phyloP scores from a whole-genome alignment of 345 rosid genomes.

The Trapa incisa region DNA sequence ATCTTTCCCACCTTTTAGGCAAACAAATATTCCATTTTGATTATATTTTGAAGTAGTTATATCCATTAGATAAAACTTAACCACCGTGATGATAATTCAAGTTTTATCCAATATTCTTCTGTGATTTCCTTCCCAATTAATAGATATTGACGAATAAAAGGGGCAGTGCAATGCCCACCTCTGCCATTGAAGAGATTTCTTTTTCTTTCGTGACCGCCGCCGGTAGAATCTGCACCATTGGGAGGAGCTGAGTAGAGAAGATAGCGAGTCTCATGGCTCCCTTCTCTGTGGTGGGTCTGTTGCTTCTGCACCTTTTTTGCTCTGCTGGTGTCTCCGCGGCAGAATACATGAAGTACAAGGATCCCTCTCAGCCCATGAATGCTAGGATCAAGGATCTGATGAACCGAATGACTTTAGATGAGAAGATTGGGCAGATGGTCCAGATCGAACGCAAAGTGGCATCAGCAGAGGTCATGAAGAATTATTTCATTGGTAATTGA shows the following conservation, averaged over 20 bases:
- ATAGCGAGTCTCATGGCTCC: conserved; percentile 20
- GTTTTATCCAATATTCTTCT: too few relatives aligned
- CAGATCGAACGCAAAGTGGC: conserved; percentile 41
- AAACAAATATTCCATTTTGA: too few relatives aligned
- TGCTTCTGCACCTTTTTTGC: conserved; percentile 15
- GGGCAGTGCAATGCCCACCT: too few relatives aligned
- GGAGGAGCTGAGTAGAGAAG: background rate
- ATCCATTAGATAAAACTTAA: too few relatives aligned
- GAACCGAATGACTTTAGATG: conserved; percentile 27
- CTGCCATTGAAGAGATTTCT: background rate
- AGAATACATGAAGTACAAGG: conserved; percentile 30
- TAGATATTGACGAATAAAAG: too few relatives aligned
- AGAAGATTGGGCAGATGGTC: conserved; percentile 43
- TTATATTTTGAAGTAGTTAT: too few relatives aligned
- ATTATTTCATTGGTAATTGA: conserved; percentile 54
- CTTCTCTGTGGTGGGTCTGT: conserved; percentile 19
- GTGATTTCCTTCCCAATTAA: too few relatives aligned
- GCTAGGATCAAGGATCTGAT: conserved; percentile 28
- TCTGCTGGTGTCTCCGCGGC: conserved; percentile 15
- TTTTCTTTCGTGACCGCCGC: background rate
- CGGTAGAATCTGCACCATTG: background rate
- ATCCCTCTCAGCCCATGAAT: conserved; percentile 27
- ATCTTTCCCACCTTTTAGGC: too few relatives aligned
- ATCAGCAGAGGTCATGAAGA: conserved; percentile 38
- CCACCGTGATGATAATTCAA: too few relatives aligned